phyloP scores from a whole-genome alignment of 2,329 filamentous ascomycete species.

The Colletotrichum horii region DNA sequence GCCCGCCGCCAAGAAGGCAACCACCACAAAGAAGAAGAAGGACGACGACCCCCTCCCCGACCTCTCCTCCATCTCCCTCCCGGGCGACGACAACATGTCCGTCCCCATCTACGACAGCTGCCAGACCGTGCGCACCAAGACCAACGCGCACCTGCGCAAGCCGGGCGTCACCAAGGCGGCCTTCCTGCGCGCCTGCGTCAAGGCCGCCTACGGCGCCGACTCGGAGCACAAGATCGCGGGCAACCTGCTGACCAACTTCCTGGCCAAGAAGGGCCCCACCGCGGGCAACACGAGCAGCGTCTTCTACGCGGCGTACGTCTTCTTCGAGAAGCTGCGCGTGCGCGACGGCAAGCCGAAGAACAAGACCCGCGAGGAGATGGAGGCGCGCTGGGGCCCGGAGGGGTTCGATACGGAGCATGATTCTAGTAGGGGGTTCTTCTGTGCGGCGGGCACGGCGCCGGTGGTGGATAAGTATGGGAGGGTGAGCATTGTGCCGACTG shows the following conservation, averaged over 20 bases:
- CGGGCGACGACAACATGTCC: conserved; percentile 48
- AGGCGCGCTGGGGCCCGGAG: conserved; percentile 34
- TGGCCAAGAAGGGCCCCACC: conserved; percentile 51
- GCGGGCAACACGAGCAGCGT: conserved; percentile 52
- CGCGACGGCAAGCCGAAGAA: conserved; percentile 56
- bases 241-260: conserved; percentile 53
- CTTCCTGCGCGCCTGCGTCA: conserved; percentile 54
- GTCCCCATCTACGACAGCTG: conserved; percentile 62
- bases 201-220: conserved; percentile 34
- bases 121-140: conserved; percentile 63
- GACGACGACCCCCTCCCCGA: neutral
- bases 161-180: conserved; percentile 54
- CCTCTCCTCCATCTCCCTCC: conserved; percentile 46
- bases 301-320: conserved; percentile 62
- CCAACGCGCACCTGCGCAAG: conserved; percentile 52
- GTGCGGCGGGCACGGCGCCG: neutral
- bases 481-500: neutral
- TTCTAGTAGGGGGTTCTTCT: neutral
- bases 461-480: conserved; percentile 26
- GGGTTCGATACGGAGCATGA: conserved; percentile 28
- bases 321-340: conserved; percentile 64
- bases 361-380: conserved; percentile 57
- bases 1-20: neutral
- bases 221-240: conserved; percentile 42
- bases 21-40: neutral